A percentile compares a stretch with the other conserved stretches of the same genome.
Evolutionary conservation across 129 eudicot genomes (phyloP).

Genomic region (Artemisia tridentata): DNA sequence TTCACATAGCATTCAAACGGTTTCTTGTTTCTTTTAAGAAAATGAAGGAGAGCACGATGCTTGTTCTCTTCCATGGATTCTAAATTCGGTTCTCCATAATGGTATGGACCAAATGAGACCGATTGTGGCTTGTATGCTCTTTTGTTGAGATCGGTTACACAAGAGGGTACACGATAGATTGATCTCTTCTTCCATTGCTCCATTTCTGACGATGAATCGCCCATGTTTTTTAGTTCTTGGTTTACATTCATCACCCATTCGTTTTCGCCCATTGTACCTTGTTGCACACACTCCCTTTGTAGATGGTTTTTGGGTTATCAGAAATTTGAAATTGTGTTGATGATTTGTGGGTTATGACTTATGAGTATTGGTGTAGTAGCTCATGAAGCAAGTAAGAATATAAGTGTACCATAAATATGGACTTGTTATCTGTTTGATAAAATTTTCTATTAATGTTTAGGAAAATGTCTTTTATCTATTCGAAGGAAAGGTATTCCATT

Average conservation of each 20-base stretch:
- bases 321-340: background rate
- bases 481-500: too few relatives aligned
- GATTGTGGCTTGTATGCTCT: slow-evolving; percentile 51
- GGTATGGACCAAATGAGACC: slow-evolving; percentile 68
- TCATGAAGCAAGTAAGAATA: too few relatives aligned
- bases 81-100: slow-evolving; percentile 35
- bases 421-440: too few relatives aligned
- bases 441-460: too few relatives aligned
- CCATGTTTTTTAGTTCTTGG: slow-evolving; percentile 31
- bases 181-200: slow-evolving; percentile 45
- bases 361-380: too few relatives aligned
- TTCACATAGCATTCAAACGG: slow-evolving; percentile 32
- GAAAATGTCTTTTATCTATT: too few relatives aligned
- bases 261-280: slow-evolving; percentile 27
- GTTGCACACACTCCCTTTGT: background rate
- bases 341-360: background rate
- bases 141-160: slow-evolving; percentile 43
- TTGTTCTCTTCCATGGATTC: slow-evolving; percentile 60
- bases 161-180: slow-evolving; percentile 48
- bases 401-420: too few relatives aligned
- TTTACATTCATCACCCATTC: slow-evolving; percentile 41
- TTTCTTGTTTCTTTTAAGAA: slow-evolving; percentile 49
- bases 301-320: slow-evolving; percentile 5
- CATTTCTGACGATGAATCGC: slow-evolving; percentile 33
- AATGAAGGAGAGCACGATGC: slow-evolving; percentile 53